Evolutionary conservation across 1,284 basidiomycete genomes (phyloP), one percentile per base, ranked within the genome.

Genomic region (Cerioporus squamosus): DNA sequence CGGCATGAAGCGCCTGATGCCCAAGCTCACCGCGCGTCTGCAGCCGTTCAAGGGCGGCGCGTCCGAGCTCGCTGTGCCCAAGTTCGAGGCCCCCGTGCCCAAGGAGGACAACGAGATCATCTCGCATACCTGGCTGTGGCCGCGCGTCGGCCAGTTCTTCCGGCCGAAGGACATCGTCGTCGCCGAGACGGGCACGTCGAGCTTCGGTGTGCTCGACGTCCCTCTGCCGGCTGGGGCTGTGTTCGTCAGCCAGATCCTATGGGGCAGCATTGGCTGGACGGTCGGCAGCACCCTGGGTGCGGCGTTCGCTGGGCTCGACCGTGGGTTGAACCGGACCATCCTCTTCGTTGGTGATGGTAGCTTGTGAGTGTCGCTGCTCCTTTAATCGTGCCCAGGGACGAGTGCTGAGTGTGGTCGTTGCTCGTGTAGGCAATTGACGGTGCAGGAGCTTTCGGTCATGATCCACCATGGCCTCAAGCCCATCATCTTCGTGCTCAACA

Each of bases 281-380:
- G 87, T 91, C 43, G 94, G 93, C 71, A 80, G 80, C 40, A 82
- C 84, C 3, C 79, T 94, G 1, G 94, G 94, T 42, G 88, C 86
- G 8, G 86, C 91, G 2, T 77, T 96, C 42, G 96, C 91, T 4
- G 94, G 90, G 1, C 77, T 81, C 46, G 93, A 95, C 53, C 69
- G 78, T 26, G 76, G 79, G 5, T 76, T 88, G 40, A 78, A 82
- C 8, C 80, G 95, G 44, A 88, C 88, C 1, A 88, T 95, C 52
- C 77, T 97, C 49, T 97, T 98, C 72, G 82, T 95, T 22, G 96
- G 96, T 4, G 92, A 94, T 68, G 93, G 91, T 40, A 89, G 87
- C 70, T 69, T 91, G 80, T 88, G 69, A 64, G 84, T 76, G 8
- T 26, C 10, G 8, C 26, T 2, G n/a, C 10, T 24, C n/a, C 8